Evolutionary conservation across 2,329 filamentous ascomycete species (phyloP), one percentile per base, ranked within the genome.

Genomic region (Sporothrix globosa): DNA sequence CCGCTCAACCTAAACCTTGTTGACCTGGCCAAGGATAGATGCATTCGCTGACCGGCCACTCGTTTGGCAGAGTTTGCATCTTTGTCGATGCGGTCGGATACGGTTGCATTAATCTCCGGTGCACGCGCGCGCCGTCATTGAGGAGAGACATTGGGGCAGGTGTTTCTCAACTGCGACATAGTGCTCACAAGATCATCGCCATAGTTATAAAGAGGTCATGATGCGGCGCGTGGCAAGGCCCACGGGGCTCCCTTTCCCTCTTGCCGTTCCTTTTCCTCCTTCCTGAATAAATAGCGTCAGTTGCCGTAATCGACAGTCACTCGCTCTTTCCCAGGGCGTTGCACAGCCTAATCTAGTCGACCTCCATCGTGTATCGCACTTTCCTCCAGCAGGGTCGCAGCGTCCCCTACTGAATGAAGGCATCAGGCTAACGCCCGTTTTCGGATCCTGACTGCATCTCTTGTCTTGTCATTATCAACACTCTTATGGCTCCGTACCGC

Each of bases 81-180:
- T 13, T 34, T 52, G 14, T n/a, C 14, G 46, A 52, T 66, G 44
- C 60, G n/a, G 9, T 30, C 61, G 27, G 46, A 14, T 13, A 14
- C 44, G 61, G 61, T 52, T 66, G 44, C 44, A 52, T 66, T 66
- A 24, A 66, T 66, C 61, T 66, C 61, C 61, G 61, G 63, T 54
- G 48, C 41, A 65, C 44, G 44, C 41, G 60, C 60, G 41, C 61
- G 44, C 17, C 44, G 58, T 21, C 61, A 30, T 30, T 14, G 56
- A 61, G 14, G 41, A 7, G 53, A 34, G 30, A 30, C 34, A 34
- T 7, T 34, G 34, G 34, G 34, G 34, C 34, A 34, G 27, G 27
- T 30, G 27, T 30, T 30, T 41, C 30, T 58, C 17, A 58, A 58
- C 5, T 56, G 17, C 53, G 24, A 30, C 52, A 4, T 27, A 54